Base-by-base conservation (phyloP, 495 filamentous ascomycete genomes). In the Cercophora scortea region DNA sequence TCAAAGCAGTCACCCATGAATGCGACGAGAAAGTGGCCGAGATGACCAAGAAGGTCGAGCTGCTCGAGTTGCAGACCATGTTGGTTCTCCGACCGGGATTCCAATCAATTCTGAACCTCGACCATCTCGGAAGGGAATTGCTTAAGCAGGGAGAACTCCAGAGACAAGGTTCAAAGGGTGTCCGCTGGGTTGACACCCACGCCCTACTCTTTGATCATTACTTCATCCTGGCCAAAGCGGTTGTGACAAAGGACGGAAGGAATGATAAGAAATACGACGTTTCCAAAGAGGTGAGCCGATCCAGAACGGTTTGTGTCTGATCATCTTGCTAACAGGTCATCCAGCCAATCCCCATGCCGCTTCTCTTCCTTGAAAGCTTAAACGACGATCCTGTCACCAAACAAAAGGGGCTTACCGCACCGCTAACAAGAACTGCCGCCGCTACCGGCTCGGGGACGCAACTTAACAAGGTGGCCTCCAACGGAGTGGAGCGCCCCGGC, bases 141-240 rank as follows among this genome's bases (percentile, higher is more conserved):
- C 84, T 97, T 57, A 88, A 84, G 63, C 82, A 89, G 52, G 93
- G 94, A 18, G 92, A 97, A 61, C 76, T 99, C 49, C 89, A 94
- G 64, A 78, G 93, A 51, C 84, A 86, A 61, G 90, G 93, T 52
- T 87, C 82, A 3, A 96, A 87, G 51, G 78, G 90, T 35, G 91
- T 98, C 60, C 83, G 82, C 45, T 92, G 90, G 82, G 80, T 96
- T 2, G 93, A 99, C 56, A 92, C 87, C 0, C 89, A 95, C 65
- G 89, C 87, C 9, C 79, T 99, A 42, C 78, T 99, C 1, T 96
- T 99, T 59, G 93, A 99, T 57, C 90, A 99, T 68, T 99, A 96
- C 63, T 74, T 99, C 18, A 89, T 99, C 39, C 71, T 99, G 45
- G 88, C 93, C 12, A 99, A 99, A 71, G 77, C 80, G 6, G 77